Evolutionary conservation across 129 eudicot species (phyloP), one percentile per base, ranked within the genome.

Genomic region (Helichrysum umbraculigerum): DNA sequence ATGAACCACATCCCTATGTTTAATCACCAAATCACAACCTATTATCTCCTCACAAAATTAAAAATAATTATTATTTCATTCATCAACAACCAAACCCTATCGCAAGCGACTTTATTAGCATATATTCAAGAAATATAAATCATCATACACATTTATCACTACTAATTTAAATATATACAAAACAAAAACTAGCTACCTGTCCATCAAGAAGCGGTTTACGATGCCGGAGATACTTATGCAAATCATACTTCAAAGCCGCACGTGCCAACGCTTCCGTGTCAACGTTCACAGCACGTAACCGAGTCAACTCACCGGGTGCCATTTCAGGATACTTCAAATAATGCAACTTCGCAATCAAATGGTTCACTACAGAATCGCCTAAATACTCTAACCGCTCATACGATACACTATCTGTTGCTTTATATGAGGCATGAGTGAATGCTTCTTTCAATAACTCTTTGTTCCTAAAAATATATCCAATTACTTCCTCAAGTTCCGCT

Each of bases 251-350:
- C n/a, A 87, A 66, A 5, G 97, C 86, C 7, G 79, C 92, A 4
- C 95, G 84, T 2, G 95, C 95, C 21, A 91, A 83, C 60, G 90
- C 88, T 74, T 91, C 97, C 0, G 86, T 88, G 56, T 89, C 90
- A 1, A 88, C 95, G 28, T 86, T 91, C 14, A 82, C 92, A 0
- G 97, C 76, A 6, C 95, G 82, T 33, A 91, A 63, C 29, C 85
- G 79, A 32, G 96, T 91, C 72, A 91, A 54, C 35, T 68, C 57
- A 29, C 97, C 97, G 0, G 90, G 90, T 4, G 76, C 57, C 75
- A 86, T 67, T 52, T 81, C 76, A n/a, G 88, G 85, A 65, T 91
- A 87, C 72, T 41, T 0, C 0, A 5, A 7, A 51, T 7, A 89
- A 10, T 85, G 90, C 8, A 87, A 78, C 19, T 71, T 77, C 0